A percentile compares a stretch with the other conserved stretches of the same genome.
phyloP scores from a whole-genome alignment of 2,329 filamentous ascomycete species.

The Colletotrichum sp. region DNA sequence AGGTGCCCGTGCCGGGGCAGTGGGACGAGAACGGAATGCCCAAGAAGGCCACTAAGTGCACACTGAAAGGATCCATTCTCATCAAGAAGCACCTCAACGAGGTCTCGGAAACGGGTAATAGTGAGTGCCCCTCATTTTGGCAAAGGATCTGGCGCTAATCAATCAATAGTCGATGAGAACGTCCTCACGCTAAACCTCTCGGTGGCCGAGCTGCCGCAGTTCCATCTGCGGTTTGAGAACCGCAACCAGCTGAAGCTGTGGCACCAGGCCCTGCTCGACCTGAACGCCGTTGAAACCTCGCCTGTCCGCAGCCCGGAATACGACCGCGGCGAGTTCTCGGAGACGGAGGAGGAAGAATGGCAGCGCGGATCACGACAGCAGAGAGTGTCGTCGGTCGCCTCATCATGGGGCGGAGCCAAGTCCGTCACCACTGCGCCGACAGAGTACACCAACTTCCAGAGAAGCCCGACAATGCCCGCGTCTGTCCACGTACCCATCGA shows the following conservation, averaged over 20 bases:
- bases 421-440: slow-evolving; percentile 89
- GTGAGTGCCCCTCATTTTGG: slow-evolving; percentile 27
- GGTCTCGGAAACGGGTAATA: slow-evolving; percentile 72
- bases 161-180: slow-evolving; percentile 68
- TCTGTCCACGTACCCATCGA: slow-evolving; percentile 90
- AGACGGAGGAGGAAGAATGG: slow-evolving; percentile 89
- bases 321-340: slow-evolving; percentile 78
- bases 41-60: slow-evolving; percentile 77
- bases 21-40: slow-evolving; percentile 68
- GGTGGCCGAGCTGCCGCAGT: slow-evolving; percentile 89
- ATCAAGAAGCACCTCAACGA: slow-evolving; percentile 98
- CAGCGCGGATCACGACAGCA: slow-evolving; percentile 66
- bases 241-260: slow-evolving; percentile 86
- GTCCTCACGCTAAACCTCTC: slow-evolving; percentile 89
- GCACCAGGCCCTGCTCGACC: slow-evolving; percentile 85
- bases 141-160: slow-evolving; percentile 30
- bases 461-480: slow-evolving; percentile 47
- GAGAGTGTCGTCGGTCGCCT: slow-evolving; percentile 82
- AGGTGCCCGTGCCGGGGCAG: slow-evolving; percentile 63
- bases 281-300: slow-evolving; percentile 74
- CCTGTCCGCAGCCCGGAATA: slow-evolving; percentile 75
- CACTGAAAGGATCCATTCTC: slow-evolving; percentile 94
- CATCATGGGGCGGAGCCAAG: slow-evolving; percentile 79
- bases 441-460: slow-evolving; percentile 82
- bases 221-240: slow-evolving; percentile 89